These are phyloP conservation scores for Diospyros kaki DNA, from an alignment of 148 eudicot genomes.

Conservation along the genomic window DNA sequence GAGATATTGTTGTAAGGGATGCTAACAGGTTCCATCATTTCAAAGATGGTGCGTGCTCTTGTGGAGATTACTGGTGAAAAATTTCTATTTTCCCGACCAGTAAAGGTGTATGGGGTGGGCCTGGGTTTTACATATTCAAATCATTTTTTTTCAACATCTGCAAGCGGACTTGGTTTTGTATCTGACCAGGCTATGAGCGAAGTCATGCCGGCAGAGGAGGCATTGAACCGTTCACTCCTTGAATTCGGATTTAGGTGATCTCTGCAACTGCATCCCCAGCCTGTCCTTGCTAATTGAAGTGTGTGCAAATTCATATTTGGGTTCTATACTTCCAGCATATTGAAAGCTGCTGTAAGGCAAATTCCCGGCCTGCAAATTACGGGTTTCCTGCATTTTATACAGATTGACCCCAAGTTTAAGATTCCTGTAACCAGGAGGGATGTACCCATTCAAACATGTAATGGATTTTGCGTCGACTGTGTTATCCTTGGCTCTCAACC, in stretches of 20 bases:
- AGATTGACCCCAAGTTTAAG: background rate
- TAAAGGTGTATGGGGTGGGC: background rate
- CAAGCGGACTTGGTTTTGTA: background rate
- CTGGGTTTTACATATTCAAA: background rate
- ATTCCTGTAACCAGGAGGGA: background rate
- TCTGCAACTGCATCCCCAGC: too few relatives aligned
- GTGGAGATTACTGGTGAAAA: conserved; percentile 75
- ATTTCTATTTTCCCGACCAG: background rate
- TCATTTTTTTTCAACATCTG: background rate
- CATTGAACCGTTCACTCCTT: background rate
- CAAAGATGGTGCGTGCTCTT: conserved; percentile 65
- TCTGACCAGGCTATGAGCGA: background rate
- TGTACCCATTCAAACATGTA: background rate
- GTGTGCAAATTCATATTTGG: background rate
- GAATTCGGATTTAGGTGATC: background rate
- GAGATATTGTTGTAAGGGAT: conserved; percentile 76
- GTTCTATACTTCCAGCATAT: background rate
- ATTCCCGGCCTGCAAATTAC: background rate
- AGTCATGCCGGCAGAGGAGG: background rate
- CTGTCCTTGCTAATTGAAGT: background rate
- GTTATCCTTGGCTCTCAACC: background rate
- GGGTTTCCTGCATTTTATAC: background rate
- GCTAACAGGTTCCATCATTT: conserved; percentile 89
- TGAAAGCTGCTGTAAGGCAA: background rate
- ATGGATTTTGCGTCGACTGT: background rate